Evolutionary conservation across 1,284 basidiomycete genomes (phyloP).

Genomic region (Papiliotrema nemorosa): DNA sequence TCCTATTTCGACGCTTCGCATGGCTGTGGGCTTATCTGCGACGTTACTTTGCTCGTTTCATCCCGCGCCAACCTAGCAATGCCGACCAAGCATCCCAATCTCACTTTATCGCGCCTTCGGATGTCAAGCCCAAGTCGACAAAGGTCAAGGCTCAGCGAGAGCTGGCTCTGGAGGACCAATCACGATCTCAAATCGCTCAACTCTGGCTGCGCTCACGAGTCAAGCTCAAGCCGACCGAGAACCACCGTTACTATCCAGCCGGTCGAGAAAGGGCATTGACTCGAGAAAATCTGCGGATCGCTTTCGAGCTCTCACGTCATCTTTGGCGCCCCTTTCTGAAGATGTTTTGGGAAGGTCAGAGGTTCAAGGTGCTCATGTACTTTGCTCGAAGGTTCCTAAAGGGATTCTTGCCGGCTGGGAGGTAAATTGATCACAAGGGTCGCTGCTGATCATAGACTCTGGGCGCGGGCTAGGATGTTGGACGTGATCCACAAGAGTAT

Average conservation of each 20-base stretch:
- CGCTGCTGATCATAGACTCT: conserved; percentile 9
- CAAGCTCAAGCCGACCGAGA: background rate
- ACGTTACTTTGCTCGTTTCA: no score
- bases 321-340: conserved; percentile 11
- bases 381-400: conserved; percentile 14
- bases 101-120: no score
- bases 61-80: no score
- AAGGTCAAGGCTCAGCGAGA: no score
- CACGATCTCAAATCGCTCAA: conserved; percentile 1
- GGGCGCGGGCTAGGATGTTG: conserved; percentile 19
- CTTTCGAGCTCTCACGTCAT: conserved; percentile 12
- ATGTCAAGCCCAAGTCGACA: no score
- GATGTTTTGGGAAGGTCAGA: conserved; percentile 7
- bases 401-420: conserved; percentile 20
- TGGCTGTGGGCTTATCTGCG: no score
- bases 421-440: conserved; percentile 5
- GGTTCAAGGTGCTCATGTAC: conserved; percentile 5
- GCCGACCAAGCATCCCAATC: no score
- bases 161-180: background rate
- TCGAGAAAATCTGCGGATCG: conserved; percentile 13
- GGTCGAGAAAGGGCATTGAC: conserved; percentile 20
- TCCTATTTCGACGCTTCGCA: no score
- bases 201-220: conserved; percentile 11
- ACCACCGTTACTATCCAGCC: conserved; percentile 3
- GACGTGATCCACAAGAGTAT: conserved; percentile 28